Evolutionary conservation across 176 grass and related monocot species (phyloP).

Genomic region (Miscanthus lutarioriparius): DNA sequence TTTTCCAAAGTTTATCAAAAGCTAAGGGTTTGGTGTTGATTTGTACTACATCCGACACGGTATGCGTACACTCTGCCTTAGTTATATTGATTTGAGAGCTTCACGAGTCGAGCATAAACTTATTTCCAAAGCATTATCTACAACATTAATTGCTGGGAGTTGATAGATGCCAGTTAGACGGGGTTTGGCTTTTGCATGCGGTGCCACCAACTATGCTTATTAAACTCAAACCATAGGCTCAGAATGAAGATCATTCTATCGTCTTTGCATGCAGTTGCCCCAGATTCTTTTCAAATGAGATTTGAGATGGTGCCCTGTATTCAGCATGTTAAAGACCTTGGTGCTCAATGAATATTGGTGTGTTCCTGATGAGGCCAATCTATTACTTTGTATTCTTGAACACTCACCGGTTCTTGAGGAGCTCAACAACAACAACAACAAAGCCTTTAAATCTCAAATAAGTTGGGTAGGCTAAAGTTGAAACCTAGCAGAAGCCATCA

Average conservation of each 20-base stretch:
- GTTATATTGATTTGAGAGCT: too few species aligned
- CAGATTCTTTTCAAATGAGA: not conserved
- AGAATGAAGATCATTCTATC: not conserved
- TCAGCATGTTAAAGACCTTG: not conserved
- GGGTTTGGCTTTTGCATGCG: not conserved
- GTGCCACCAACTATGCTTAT: not conserved
- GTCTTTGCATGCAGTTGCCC: not conserved
- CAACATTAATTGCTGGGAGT: not conserved
- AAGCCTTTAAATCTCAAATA: too few species aligned
- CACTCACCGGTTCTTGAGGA: not conserved
- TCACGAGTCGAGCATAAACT: not conserved
- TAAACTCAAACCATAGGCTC: not conserved
- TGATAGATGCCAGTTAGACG: not conserved
- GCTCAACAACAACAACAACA: too few species aligned
- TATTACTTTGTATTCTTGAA: not conserved
- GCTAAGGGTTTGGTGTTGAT: not conserved
- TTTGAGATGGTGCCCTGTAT: not conserved
- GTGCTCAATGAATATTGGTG: not conserved
- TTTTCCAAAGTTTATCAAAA: not conserved
- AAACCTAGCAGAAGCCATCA: too few species aligned
- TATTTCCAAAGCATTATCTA: not conserved
- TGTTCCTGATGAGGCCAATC: not conserved
- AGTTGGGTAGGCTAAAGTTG: too few species aligned
- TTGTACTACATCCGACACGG: too few species aligned
- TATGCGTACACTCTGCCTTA: too few species aligned